Percentiles rank a stretch among this genome's conserved stretches.
These are phyloP conservation scores for Thalia dealbata DNA, from an alignment of 176 grass and related monocot species.

Conservation along the genomic window DNA sequence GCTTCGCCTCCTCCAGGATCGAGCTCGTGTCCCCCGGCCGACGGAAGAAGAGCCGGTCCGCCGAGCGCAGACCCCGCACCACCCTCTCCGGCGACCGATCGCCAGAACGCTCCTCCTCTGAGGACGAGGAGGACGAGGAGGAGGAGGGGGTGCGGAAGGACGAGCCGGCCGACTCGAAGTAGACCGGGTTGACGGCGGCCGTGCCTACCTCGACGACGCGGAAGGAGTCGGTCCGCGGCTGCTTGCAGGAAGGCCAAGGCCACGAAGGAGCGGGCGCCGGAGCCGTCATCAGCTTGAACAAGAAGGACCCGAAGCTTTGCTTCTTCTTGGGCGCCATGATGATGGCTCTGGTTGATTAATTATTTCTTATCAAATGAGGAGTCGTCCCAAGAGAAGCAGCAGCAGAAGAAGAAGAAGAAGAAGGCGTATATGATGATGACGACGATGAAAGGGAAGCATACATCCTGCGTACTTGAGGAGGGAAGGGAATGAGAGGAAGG, in stretches of 20 bases:
- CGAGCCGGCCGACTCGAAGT: constrained; percentile 22
- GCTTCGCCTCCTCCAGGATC: constrained; percentile 36
- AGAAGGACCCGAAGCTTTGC: constrained; percentile 44
- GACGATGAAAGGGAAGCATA: not conserved
- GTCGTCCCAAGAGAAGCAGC: not conserved
- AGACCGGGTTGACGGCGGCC: constrained; percentile 41
- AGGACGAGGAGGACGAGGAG: not conserved
- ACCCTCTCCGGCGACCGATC: constrained; percentile 27
- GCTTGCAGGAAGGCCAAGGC: constrained; percentile 42
- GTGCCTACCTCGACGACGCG: constrained; percentile 32
- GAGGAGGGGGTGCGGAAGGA: constrained; percentile 12
- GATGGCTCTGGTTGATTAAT: not conserved
- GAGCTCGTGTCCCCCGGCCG: constrained; percentile 48
- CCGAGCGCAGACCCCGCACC: constrained; percentile 29
- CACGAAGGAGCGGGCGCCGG: constrained; percentile 16
- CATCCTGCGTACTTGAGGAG: not conserved
- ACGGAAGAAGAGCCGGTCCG: constrained; percentile 49
- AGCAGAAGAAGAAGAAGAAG: not conserved
- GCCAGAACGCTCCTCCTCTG: constrained; percentile 4
- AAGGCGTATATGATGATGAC: constrained; percentile 14
- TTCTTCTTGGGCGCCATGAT: constrained; percentile 42
- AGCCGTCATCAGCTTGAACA: constrained; percentile 30
- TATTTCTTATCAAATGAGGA: too few relatives aligned
- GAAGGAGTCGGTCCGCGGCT: constrained; percentile 59
- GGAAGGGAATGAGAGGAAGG: not conserved